Percentiles rank a stretch among this genome's conserved stretches.
phyloP scores from a whole-genome alignment of 1,284 basidiomycete genomes.

The Cerioporus squamosus region DNA sequence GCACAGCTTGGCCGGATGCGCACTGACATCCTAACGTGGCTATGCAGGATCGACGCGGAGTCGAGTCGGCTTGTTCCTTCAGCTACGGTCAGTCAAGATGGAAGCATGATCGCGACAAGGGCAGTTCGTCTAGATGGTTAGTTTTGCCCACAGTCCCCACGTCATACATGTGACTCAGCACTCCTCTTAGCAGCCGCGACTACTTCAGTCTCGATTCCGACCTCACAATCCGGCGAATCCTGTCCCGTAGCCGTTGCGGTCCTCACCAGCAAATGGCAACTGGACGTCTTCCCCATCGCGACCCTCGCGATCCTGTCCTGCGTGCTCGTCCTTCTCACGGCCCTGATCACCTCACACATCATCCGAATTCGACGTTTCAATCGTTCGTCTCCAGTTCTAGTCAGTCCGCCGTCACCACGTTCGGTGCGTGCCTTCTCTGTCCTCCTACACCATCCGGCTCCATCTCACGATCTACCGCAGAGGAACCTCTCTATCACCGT shows the following conservation, averaged over 20 bases:
- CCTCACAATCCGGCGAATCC: not conserved
- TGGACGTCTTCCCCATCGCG: conserved; percentile 3
- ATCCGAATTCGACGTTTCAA: not conserved
- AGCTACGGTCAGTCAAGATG: too few relatives aligned
- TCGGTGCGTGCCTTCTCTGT: too few relatives aligned
- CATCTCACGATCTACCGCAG: too few relatives aligned
- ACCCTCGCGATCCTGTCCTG: conserved; percentile 6
- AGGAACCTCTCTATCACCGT: too few relatives aligned
- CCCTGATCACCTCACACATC: conserved; percentile 2
- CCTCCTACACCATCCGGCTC: too few relatives aligned
- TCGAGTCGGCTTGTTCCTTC: too few relatives aligned
- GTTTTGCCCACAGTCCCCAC: not conserved
- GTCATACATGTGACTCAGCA: not conserved
- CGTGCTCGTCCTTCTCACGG: conserved; percentile 2
- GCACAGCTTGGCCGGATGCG: too few relatives aligned
- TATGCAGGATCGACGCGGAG: too few relatives aligned
- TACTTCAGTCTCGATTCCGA: not conserved
- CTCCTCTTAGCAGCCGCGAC: not conserved
- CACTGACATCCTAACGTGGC: too few relatives aligned
- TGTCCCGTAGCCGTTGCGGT: not conserved
- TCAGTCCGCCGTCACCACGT: too few relatives aligned
- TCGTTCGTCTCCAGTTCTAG: not conserved
- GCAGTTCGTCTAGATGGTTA: not conserved
- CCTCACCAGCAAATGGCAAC: not conserved
- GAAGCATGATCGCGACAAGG: too few relatives aligned